Evolutionary conservation across 1,139 yeast species (phyloP), one percentile per base, ranked within the genome.

Genomic region (Pichia sp.): DNA sequence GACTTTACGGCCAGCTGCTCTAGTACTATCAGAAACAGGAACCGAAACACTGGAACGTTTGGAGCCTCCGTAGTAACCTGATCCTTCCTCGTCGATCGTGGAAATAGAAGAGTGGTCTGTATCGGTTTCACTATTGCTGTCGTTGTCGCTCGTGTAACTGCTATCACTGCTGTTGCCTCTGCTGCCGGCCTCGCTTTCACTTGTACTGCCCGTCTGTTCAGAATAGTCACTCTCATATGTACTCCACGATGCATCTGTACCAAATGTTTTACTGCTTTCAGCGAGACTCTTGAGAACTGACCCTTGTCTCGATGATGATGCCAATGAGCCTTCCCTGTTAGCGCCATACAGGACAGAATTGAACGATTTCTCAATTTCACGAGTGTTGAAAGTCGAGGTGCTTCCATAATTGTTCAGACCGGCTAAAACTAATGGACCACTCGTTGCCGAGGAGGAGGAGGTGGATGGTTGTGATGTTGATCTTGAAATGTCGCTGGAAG

Each of bases 21-120:
- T 14, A 7, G 30, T 7, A 14, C 15, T 26, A 14, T 10, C 30
- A 14, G 14, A 10, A 26, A 12, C 15, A 12, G n/a, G 15, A 3
- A 25, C 7, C n/a, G 28, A 25, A n/a, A 26, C n/a, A n/a, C n/a
- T n/a, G n/a, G 32, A 30, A 2, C n/a, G 4, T 3, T 18, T 15
- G 5, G 32, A 30, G 11, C 5, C 5, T 5, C 24, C 15, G 9
- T 41, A 17, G 23, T 31, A 28, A 24, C 47, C 50, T 20, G 44
- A 39, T 14, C 41, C 49, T 22, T 45, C 50, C 20, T 46, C 52
- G 9, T 37, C 47, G 12, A 38, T 40, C 5, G 48, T 43, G 5
- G 44, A 45, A 10, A 38, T 31, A 17, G 39, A 36, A 10, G 28
- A 19, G 20, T 14, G 17, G 17, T 31, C 38, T 5, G 15, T 28